Percentiles rank a stretch among this genome's conserved stretches.
These are phyloP conservation scores for Otatea glauca DNA, from an alignment of 176 grass and related monocot species.

Conservation along the genomic window DNA sequence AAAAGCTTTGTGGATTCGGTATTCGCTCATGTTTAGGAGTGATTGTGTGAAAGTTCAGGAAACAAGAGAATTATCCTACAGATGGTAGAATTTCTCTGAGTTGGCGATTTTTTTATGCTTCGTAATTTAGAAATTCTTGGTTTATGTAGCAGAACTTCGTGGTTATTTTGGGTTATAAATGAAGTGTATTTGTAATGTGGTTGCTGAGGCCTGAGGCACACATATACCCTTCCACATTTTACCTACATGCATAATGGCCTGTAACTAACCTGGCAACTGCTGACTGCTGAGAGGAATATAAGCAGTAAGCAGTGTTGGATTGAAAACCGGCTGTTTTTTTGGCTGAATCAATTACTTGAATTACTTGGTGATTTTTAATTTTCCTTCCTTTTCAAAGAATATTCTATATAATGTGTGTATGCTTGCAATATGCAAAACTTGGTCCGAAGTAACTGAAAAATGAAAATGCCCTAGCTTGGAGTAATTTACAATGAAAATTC, in stretches of 20 bases:
- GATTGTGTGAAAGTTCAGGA: slow-evolving; percentile 1
- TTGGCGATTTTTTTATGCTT: background rate
- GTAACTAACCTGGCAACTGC: slow-evolving; percentile 10
- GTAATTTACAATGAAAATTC: slow-evolving; percentile 25
- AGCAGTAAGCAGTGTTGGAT: background rate
- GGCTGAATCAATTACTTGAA: slow-evolving; percentile 20
- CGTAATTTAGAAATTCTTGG: background rate
- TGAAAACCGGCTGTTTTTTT: background rate
- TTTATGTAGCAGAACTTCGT: background rate
- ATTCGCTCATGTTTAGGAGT: slow-evolving; percentile 2
- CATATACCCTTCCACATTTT: background rate
- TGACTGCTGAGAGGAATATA: slow-evolving; percentile 16
- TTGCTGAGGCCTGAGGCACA: background rate
- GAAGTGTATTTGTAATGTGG: background rate
- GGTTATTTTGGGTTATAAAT: background rate
- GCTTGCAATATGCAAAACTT: background rate
- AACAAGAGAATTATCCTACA: background rate
- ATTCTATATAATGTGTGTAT: background rate
- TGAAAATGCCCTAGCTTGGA: background rate
- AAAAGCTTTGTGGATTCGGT: background rate
- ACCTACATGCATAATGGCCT: background rate
- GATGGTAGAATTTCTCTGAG: background rate
- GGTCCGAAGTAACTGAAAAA: background rate
- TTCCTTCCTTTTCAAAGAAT: background rate
- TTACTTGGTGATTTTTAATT: background rate